Base-by-base conservation (phyloP, 192 early-diverging fungal genomes). In the Piromyces finnis region DNA sequence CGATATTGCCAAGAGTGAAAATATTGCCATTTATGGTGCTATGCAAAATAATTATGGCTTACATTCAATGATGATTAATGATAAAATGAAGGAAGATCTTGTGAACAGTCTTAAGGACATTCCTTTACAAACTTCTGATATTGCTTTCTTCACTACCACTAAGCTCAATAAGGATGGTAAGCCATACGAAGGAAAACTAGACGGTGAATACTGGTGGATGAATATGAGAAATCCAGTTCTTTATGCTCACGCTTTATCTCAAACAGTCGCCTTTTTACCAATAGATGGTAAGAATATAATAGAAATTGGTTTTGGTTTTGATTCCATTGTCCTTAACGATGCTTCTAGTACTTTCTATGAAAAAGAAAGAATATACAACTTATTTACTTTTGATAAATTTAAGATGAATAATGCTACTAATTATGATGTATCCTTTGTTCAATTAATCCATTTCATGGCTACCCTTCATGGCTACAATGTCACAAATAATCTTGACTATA, bases 11-110 rank as follows among this genome's bases (percentile, higher is more conserved):
- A 68, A 68, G 22, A 7, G 2, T n/a, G 26, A n/a, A n/a, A 32
- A 27, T 13, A 79, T 82, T 27, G 80, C 83, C 30, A 81, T 82
- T 15, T 37, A 82, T 9, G 59, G 84, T 29, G 82, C 82, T 9
- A 5, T 27, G 0, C 5, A 22, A 4, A 26, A 68, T n/a, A n/a
- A 3, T 5, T 68, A 11, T n/a, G 51, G 26, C 7, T n/a, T 68
- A 3, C 51, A 68, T n/a, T n/a, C 51, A 3, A 68, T n/a, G 22
- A 68, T 9, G 22, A 68, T 68, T 68, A 22, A 17, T n/a, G 51
- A 68, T n/a, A 1, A 1, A 11, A 68, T 68, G 26, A 68, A 68
- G 9, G 9, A 68, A n/a, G 51, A 68, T 26, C 26, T 68, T 5
- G 9, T 68, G 5, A 11, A 68, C 6, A 26, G 51, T 11, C 9